Evolutionary conservation across 108 stramenopile species (phyloP), one percentile per base, ranked within the genome.

Genomic region (Nitzschia sp.): DNA sequence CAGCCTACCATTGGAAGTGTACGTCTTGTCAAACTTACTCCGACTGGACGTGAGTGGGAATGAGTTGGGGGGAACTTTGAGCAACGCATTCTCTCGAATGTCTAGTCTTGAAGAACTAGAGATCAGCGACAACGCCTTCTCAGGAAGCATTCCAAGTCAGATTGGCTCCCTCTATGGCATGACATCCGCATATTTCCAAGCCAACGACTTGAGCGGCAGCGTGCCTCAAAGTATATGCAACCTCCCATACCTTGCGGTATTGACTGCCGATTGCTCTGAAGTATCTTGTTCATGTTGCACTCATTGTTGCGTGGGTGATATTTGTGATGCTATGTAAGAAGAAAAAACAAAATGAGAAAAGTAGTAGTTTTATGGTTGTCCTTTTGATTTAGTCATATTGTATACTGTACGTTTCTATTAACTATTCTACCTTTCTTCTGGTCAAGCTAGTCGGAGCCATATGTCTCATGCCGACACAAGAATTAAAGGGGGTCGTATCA

Each of bases 51-150:
- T 73, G 57, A 42, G 66, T 20, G 57, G 40, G 22, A 66, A 66
- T 38, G 24, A 40, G 15, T 12, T 72, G 42, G 34, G 25, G 14
- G 71, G 71, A 17, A 63, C 41, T 9, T 10, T 71, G n/a, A 44
- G 56, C 54, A 38, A 61, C 10, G 86, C 81, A 58, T 3, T 92
- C 0, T 72, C 75, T 3, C 26, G 48, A 7, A 44, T 82, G 55
- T 43, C 38, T 5, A 41, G 59, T 3, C 64, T 71, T 26, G 19
- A 56, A 50, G 19, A 41, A 29, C 41, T 75, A 50, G 55, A 64
- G 53, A 17, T 76, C 20, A 50, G 48, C 12, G 19, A 38, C 9
- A 80, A 80, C 46, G 29, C 37, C 17, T 57, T 81, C 7, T 48
- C 61, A 14, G 67, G 72, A 20, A 21, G 67, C 7, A 70, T 81